These are phyloP conservation scores for Didymella exigua DNA, from an alignment of 2,329 filamentous ascomycete genomes.

Conservation along the genomic window DNA sequence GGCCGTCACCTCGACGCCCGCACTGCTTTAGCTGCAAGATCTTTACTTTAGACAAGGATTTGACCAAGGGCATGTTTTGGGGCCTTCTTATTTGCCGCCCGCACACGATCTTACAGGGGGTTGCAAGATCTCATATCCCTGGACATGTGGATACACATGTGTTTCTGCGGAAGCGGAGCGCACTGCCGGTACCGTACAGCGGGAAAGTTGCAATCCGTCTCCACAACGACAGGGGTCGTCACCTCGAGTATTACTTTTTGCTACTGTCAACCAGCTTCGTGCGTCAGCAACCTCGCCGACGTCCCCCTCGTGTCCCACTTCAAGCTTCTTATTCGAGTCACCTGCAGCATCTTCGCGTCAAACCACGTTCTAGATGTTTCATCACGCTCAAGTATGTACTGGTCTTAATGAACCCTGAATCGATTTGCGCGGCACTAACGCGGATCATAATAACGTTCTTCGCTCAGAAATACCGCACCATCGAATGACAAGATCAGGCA, in stretches of 20 bases:
- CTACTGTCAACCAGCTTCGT: constrained; percentile 9
- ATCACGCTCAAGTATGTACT: constrained; percentile 1
- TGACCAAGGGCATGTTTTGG: constrained; percentile 3
- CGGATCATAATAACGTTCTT: background rate
- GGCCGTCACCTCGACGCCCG: constrained; percentile 10
- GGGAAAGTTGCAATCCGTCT: constrained; percentile 18
- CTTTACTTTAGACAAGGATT: constrained; percentile 13
- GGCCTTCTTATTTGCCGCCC: constrained; percentile 12
- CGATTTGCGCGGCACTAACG: background rate
- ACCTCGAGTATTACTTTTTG: constrained; percentile 20
- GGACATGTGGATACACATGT: constrained; percentile 21
- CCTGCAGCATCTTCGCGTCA: constrained; percentile 21
- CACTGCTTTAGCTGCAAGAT: constrained; percentile 21
- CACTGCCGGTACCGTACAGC: constrained; percentile 28
- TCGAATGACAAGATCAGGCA: background rate
- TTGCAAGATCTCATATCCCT: constrained; percentile 27
- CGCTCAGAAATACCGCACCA: background rate
- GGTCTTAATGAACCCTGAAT: background rate
- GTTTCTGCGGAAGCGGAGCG: constrained; percentile 40
- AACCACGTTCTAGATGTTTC: constrained; percentile 16
- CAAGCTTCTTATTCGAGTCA: constrained; percentile 14
- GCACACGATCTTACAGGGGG: constrained; percentile 20
- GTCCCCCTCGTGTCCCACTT: constrained; percentile 20
- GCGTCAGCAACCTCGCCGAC: constrained; percentile 24
- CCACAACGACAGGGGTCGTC: constrained; percentile 12